Percentiles rank a stretch among this genome's conserved stretches.
Evolutionary conservation across 2,329 filamentous ascomycete species (phyloP).

Genomic region (Gaeumannomyces tritici): DNA sequence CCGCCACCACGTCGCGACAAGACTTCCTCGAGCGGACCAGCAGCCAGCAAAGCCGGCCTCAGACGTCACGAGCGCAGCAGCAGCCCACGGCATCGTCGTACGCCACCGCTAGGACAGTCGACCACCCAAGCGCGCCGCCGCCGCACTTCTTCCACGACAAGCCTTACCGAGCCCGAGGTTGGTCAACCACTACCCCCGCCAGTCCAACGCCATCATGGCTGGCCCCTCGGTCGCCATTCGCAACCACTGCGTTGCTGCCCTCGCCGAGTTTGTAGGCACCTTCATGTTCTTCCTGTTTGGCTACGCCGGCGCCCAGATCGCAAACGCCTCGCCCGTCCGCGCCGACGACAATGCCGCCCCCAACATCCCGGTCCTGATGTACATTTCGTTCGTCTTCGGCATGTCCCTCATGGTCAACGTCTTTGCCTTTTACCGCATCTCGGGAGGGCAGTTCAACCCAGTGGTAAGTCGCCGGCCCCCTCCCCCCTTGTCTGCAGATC

Average conservation of each 20-base stretch:
- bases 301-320: constrained; percentile 17
- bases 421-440: constrained; percentile 47
- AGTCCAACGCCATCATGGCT: background rate
- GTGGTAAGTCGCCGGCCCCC: constrained; percentile 36
- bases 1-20: background rate
- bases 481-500: background rate
- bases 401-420: constrained; percentile 41
- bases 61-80: background rate
- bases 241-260: constrained; percentile 29
- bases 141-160: background rate
- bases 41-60: background rate
- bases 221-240: constrained; percentile 4
- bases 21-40: background rate
- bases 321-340: constrained; percentile 13
- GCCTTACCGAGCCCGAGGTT: background rate
- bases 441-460: constrained; percentile 41
- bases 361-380: constrained; percentile 29
- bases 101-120: background rate
- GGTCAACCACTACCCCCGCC: background rate
- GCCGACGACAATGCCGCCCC: constrained; percentile 15
- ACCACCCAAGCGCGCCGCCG: background rate
- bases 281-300: constrained; percentile 40
- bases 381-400: constrained; percentile 40
- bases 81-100: background rate
- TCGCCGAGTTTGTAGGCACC: constrained; percentile 42